These are phyloP conservation scores for Lipomyces spencermartinsiae DNA, from an alignment of 805 yeast species.

Conservation along the genomic window DNA sequence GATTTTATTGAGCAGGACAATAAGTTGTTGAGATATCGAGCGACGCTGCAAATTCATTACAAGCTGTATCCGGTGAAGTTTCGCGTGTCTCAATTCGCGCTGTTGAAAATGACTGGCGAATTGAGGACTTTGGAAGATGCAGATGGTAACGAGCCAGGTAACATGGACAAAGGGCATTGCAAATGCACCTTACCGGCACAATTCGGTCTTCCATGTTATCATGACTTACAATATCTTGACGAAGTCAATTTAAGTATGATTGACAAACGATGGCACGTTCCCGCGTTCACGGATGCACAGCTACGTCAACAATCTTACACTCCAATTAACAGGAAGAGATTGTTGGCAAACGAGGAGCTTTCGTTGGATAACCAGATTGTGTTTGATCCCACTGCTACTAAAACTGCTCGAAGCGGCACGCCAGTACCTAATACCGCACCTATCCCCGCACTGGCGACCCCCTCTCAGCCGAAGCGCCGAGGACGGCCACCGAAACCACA, in stretches of 20 bases:
- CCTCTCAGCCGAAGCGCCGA: neutral
- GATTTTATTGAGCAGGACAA: neutral
- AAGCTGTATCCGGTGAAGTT: neutral
- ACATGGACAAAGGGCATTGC: neutral
- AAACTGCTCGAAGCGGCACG: neutral
- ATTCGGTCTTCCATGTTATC: conserved; percentile 4
- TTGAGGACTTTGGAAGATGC: neutral
- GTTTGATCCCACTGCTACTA: neutral
- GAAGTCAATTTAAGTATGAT: neutral
- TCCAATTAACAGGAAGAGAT: neutral
- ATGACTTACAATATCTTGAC: neutral
- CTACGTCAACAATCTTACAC: neutral
- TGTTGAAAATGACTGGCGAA: neutral
- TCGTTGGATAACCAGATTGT: neutral
- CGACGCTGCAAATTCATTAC: conserved; percentile 1
- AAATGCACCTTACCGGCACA: neutral
- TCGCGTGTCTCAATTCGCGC: conserved; percentile 3
- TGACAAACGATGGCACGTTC: neutral
- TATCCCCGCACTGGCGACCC: neutral
- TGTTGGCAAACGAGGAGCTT: neutral
- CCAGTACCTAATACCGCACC: neutral
- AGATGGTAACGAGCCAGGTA: neutral
- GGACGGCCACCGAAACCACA: neutral
- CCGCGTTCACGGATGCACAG: neutral
- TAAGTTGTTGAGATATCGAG: neutral